These are phyloP conservation scores for Chaetomium olivaceum DNA, from an alignment of 2,329 filamentous ascomycete genomes.

Conservation along the genomic window DNA sequence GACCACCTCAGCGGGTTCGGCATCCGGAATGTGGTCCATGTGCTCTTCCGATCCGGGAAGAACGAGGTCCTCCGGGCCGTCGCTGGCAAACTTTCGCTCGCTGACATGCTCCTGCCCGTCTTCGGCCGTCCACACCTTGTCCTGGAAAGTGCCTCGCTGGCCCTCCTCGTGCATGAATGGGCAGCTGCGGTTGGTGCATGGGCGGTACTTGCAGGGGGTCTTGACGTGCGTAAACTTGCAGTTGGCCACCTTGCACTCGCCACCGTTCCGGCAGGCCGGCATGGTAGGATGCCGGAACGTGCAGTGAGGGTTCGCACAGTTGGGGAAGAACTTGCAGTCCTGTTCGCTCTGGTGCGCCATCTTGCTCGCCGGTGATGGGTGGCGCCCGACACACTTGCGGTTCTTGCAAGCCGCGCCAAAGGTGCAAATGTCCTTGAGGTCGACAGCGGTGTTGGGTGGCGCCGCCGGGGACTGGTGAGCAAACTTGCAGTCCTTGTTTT, in stretches of 20 bases:
- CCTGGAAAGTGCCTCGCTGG: constrained; percentile 79
- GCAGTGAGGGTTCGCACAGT: constrained; percentile 85
- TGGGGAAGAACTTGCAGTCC: constrained; percentile 88
- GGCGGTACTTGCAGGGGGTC: constrained; percentile 85
- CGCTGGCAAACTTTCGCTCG: constrained; percentile 83
- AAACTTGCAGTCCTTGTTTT: constrained; percentile 85
- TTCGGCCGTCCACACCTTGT: constrained; percentile 86
- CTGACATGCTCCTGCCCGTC: constrained; percentile 70
- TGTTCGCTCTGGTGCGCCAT: constrained; percentile 76
- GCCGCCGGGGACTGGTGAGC: constrained; percentile 93
- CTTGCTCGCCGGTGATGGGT: constrained; percentile 86
- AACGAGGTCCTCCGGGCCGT: constrained; percentile 70
- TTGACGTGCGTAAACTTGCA: constrained; percentile 91
- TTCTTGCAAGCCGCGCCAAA: constrained; percentile 95
- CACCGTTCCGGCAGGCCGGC: constrained; percentile 87
- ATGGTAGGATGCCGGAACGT: constrained; percentile 86
- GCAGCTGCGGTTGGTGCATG: constrained; percentile 86
- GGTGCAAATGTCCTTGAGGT: constrained; percentile 76
- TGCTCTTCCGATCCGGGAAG: constrained; percentile 57
- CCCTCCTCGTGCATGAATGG: constrained; percentile 89
- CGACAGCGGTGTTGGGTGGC: constrained; percentile 72
- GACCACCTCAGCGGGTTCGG: constrained; percentile 28
- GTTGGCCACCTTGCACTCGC: constrained; percentile 74
- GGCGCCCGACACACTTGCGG: constrained; percentile 85
- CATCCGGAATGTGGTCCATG: constrained; percentile 36